Conservation (phyloP, 2,329 filamentous ascomycete genomes). For the Chaetomiaceae sp. region DNA sequence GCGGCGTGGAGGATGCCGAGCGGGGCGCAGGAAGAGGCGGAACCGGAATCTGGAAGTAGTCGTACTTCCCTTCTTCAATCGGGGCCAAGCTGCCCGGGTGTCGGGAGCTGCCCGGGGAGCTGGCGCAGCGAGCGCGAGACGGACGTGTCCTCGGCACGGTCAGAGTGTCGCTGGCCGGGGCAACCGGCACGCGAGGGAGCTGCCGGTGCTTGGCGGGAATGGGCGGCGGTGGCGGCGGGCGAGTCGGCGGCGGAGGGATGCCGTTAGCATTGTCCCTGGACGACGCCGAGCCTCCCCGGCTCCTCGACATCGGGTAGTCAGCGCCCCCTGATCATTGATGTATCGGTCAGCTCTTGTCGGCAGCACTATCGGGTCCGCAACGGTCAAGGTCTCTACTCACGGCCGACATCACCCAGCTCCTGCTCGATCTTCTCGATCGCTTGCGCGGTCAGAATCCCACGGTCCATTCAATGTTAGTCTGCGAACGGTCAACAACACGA, state of each 20-base stretch:
- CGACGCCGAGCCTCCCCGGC: neutral
- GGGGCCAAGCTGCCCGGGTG: neutral
- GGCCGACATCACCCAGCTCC: slow-evolving; percentile 16
- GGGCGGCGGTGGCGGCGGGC: neutral
- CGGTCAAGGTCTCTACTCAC: slow-evolving; percentile 7
- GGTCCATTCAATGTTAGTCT: neutral
- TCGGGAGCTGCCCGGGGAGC: neutral
- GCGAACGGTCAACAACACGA: too few relatives aligned
- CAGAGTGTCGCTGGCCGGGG: neutral
- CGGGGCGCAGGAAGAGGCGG: neutral
- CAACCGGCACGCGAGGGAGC: neutral
- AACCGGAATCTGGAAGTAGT: neutral
- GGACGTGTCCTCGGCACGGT: neutral
- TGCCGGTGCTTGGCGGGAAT: neutral
- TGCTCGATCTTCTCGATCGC: slow-evolving; percentile 16
- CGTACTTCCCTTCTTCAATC: neutral
- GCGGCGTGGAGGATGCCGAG: neutral
- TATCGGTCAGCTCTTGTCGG: neutral
- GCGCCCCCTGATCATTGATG: neutral
- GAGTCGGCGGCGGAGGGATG: neutral
- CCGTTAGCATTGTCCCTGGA: neutral
- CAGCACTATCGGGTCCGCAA: too few relatives aligned
- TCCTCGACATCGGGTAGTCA: slow-evolving; percentile 14
- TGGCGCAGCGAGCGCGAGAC: neutral
- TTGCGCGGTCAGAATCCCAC: neutral